Evolutionary conservation across 352 stramenopile species (phyloP), one percentile per base, ranked within the genome.

Genomic region (Phytopythium helicoides): DNA sequence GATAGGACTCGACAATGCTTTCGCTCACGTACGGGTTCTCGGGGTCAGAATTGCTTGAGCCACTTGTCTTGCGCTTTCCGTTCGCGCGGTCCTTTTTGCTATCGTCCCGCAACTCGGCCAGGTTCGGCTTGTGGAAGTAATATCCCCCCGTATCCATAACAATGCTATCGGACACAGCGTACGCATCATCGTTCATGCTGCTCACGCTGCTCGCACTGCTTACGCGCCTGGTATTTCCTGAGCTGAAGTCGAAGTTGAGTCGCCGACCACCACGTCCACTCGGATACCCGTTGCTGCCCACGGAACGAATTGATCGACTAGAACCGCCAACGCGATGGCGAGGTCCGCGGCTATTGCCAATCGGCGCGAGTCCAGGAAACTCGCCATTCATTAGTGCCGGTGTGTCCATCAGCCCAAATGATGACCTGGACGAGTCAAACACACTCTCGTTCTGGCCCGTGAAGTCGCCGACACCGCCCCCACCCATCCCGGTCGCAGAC

Each of bases 131-230:
- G 39, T 91, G 76, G 41, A 87, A 85, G 49, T 89, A 91, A 60
- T 91, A 91, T 4, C 81, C 81, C 7, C 74, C 76, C 11, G 60
- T 71, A 42, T 86, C 78, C 11, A 91, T 48, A 16, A 89, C 62
- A 50, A 91, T 81, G 40, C 81, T 89, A 38, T 86, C 75, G 2
- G 77, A 74, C 9, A 81, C 59, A 3, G 69, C 67, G 26, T 66
- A 66, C 36, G 68, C 71, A 26, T 78, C 68, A 19, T 85, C 70
- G 15, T 64, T 65, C 25, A 81, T 78, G 44, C 68, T 82, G 46
- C 71, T 86, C 1, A 69, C 66, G 33, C 70, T 77, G 55, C 72
- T 82, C 3, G 52, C 59, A 42, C 64, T 75, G 22, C 71, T 81
- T 9, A 71, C 56, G 31, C 68, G 62, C 31, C 74, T 82, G 19